Conservation (phyloP, 306 rosid genomes). For the Vigna hirtella region DNA sequence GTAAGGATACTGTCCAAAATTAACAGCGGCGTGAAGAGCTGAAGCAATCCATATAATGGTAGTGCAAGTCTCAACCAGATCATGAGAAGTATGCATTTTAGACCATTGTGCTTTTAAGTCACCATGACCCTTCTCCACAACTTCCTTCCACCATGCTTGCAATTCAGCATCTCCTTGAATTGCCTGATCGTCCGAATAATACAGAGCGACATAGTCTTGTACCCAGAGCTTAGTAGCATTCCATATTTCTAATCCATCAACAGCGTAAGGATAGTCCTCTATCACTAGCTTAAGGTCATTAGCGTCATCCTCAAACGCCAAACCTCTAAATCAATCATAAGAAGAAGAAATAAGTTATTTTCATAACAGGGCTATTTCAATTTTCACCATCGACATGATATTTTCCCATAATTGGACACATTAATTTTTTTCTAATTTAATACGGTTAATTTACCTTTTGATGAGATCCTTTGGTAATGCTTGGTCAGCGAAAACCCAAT, state of each 20-base stretch:
- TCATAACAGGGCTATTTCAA: not conserved
- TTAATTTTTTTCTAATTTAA: not conserved
- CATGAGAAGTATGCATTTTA: not conserved
- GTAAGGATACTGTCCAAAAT: slow-evolving; percentile 57
- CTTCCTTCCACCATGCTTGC: not conserved
- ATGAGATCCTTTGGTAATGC: slow-evolving; percentile 57
- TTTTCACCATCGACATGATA: not conserved
- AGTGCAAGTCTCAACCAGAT: not conserved
- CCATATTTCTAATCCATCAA: slow-evolving; percentile 69
- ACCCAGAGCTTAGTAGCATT: slow-evolving; percentile 62
- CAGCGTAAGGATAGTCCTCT: slow-evolving; percentile 68
- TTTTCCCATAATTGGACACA: not conserved
- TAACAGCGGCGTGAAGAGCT: not conserved
- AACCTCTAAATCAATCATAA: slow-evolving; percentile 46
- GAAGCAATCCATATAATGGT: not conserved
- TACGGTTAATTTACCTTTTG: slow-evolving; percentile 41
- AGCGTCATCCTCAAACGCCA: slow-evolving; percentile 63
- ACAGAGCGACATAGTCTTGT: slow-evolving; percentile 55
- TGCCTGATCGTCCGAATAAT: not conserved
- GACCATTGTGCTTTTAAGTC: not conserved
- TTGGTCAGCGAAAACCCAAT: slow-evolving; percentile 52
- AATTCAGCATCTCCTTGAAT: not conserved
- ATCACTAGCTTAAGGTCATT: slow-evolving; percentile 62
- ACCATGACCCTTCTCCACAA: not conserved
- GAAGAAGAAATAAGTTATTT: not conserved